Evolutionary conservation across 75 land plant genomes (phyloP).

Genomic region (Pinus albicaulis): DNA sequence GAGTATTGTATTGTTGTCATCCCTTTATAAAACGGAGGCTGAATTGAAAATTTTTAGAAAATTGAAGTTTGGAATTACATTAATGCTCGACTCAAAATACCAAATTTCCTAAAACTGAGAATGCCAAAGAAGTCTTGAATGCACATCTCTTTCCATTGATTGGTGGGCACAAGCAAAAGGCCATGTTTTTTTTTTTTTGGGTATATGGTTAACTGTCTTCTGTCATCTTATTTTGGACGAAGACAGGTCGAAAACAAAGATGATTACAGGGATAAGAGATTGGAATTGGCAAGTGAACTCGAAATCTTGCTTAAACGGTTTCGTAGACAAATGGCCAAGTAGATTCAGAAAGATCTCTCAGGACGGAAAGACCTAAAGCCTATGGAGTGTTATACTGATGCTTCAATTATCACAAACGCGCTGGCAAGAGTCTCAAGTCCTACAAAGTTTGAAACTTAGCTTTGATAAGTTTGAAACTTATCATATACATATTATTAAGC

Average conservation of each 20-base stretch:
- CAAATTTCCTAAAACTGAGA: conserved; percentile 42
- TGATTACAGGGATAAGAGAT: conserved; percentile 75
- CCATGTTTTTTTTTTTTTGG: conserved; percentile 73
- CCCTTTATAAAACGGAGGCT: conserved; percentile 58
- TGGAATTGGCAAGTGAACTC: conserved; percentile 79
- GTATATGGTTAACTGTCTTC: conserved; percentile 73
- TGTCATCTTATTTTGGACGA: conserved; percentile 49
- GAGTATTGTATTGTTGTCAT: conserved; percentile 45
- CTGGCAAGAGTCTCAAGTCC: conserved; percentile 62
- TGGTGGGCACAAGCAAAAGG: conserved; percentile 39
- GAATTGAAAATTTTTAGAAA: conserved; percentile 34
- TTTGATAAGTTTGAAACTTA: no score
- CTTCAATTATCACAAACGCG: conserved; percentile 76
- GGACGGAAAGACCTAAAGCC: conserved; percentile 17
- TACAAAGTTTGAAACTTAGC: no score
- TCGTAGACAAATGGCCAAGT: conserved; percentile 50
- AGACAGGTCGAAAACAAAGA: conserved; percentile 67
- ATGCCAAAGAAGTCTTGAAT: conserved; percentile 34
- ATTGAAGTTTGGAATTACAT: conserved; percentile 23
- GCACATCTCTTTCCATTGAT: conserved; percentile 51
- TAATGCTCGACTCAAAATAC: conserved; percentile 14
- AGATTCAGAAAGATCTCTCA: conserved; percentile 60
- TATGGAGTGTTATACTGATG: conserved; percentile 54
- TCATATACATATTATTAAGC: no score
- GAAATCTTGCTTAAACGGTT: conserved; percentile 49